phyloP scores from a whole-genome alignment of 2,329 filamentous ascomycete genomes.

The Ophiocordyceps sinensis region DNA sequence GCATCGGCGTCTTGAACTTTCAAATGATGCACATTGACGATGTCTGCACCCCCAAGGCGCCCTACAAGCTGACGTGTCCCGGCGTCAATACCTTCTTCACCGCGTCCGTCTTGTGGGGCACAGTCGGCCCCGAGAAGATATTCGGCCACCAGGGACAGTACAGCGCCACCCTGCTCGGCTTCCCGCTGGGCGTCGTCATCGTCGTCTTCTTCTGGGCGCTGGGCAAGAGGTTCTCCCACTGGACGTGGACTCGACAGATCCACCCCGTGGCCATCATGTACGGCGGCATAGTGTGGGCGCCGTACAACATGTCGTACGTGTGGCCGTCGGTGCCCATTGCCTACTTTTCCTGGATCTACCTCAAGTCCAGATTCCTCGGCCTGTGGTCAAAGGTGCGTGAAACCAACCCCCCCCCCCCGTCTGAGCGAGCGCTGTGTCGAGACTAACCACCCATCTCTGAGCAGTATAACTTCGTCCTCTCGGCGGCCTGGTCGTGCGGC shows the following conservation, averaged over 20 bases:
- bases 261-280: conserved; percentile 34
- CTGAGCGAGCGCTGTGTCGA: neutral
- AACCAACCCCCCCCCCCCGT: too few species aligned
- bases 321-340: conserved; percentile 37
- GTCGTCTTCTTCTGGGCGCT: conserved; percentile 26
- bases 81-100: conserved; percentile 42
- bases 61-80: conserved; percentile 35
- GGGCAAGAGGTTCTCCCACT: conserved; percentile 25
- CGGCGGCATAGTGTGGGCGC: conserved; percentile 30
- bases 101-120: conserved; percentile 39
- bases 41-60: conserved; percentile 33
- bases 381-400: conserved; percentile 35
- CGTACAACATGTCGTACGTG: conserved; percentile 36
- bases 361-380: conserved; percentile 31
- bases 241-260: conserved; percentile 26
- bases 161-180: conserved; percentile 31
- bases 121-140: conserved; percentile 34
- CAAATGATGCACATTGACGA: conserved; percentile 32
- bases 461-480: conserved; percentile 38
- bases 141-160: conserved; percentile 35
- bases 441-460: neutral
- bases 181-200: conserved; percentile 31
- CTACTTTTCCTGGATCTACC: conserved; percentile 36
- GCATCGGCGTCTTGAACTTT: conserved; percentile 32
- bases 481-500: conserved; percentile 33